Conservation (phyloP, 371 early-diverging fungal species). For the Lichtheimia corymbifera region DNA sequence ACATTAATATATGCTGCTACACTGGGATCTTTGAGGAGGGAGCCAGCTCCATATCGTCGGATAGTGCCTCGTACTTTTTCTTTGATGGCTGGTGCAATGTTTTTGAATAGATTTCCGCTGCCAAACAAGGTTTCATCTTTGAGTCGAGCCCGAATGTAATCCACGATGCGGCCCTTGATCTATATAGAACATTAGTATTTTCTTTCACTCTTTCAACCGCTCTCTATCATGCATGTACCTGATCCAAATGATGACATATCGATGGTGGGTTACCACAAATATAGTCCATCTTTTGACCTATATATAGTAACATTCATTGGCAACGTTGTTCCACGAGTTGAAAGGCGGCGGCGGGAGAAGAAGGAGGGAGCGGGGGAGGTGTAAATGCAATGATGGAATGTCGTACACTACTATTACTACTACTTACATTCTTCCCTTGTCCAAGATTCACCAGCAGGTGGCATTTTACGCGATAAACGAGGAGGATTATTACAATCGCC, state of each 20-base stretch:
- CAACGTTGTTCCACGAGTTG: background rate
- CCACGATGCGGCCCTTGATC: constrained; percentile 46
- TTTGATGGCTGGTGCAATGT: constrained; percentile 26
- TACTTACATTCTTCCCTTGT: constrained; percentile 58
- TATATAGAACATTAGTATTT: constrained; percentile 7
- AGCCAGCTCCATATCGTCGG: constrained; percentile 31
- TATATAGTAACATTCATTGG: background rate
- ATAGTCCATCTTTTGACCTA: constrained; percentile 58
- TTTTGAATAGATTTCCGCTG: constrained; percentile 34
- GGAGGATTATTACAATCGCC: constrained; percentile 66
- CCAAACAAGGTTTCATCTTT: constrained; percentile 32
- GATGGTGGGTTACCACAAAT: constrained; percentile 73
- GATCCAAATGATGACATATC: constrained; percentile 59
- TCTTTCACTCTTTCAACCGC: background rate
- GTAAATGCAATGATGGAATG: too few species aligned
- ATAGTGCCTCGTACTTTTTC: constrained; percentile 29
- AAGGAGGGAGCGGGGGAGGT: too few species aligned
- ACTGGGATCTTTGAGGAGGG: constrained; percentile 26
- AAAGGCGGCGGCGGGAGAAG: too few species aligned
- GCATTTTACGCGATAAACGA: constrained; percentile 51
- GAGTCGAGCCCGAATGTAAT: constrained; percentile 22
- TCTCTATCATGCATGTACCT: constrained; percentile 15
- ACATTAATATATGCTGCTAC: constrained; percentile 31
- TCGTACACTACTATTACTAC: too few species aligned
- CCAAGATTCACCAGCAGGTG: constrained; percentile 60